Evolutionary conservation across 2,329 filamentous ascomycete genomes (phyloP), one percentile per base, ranked within the genome.

Genomic region (Neurospora sp.): DNA sequence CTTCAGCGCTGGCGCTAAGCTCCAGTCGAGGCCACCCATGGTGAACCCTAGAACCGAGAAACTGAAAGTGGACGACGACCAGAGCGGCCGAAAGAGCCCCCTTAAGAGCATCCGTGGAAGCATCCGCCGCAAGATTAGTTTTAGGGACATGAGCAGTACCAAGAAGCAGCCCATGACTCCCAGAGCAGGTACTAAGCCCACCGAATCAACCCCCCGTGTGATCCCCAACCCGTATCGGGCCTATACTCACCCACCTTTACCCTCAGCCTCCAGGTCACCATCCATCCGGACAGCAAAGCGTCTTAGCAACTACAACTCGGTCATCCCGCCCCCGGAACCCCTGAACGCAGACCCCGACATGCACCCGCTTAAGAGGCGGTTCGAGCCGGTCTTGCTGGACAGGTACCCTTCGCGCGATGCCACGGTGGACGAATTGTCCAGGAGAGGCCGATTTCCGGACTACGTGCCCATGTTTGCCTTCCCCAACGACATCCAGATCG

Each of bases 391-490:
- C n/a, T 83, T 99, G 28, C 87, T 99, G 38, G 96, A 99, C 80
- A 88, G 94, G 79, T 98, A 98, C 76, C 96, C 96, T 8, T 91
- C 93, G 17, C 92, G 93, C 78, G 87, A 88, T 73, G 91, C 93
- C 77, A 85, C 89, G 19, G 93, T 96, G 28, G 93, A 97, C 70
- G 94, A 97, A 75, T 81, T 91, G 68, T 88, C 92, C 74, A 87
- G 91, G 76, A 87, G 96, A 77, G 93, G 93, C 69, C 90, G 87
- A 70, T 98, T 99, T 77, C 96, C 96, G 0, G 96, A 99, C 78
- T 99, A 97, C 77, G 93, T 99, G 19, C 96, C 96, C 70, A 98
- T 99, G 96, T 99, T 99, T 80, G 94, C 96, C 69, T 99, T 98
- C 76, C 96, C 96, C 66, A 97, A 98, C 80, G 96, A 99, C 79